Evolutionary conservation across 331 rosid species (phyloP).

Genomic region (Pyracantha coccinea): DNA sequence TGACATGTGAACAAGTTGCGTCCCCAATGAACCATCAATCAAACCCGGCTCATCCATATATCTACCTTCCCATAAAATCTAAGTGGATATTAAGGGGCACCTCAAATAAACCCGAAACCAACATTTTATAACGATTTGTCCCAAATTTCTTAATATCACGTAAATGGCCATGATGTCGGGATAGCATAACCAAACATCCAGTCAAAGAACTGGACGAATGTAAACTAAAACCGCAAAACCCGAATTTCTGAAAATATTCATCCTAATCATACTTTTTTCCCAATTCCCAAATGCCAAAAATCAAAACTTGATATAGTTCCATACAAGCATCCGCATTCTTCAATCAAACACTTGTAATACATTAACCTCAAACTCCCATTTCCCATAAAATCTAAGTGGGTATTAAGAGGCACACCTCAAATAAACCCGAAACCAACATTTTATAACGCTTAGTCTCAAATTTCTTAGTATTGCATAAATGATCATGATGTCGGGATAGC

Average conservation of each 20-base stretch:
- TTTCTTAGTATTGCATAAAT: neutral
- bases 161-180: no score
- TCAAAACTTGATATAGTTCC: neutral
- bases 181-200: no score
- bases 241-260: neutral
- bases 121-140: neutral
- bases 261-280: neutral
- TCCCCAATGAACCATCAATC: neutral
- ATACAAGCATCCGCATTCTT: neutral
- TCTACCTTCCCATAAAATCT: neutral
- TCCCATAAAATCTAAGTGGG: neutral
- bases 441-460: neutral
- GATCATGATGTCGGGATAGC: no score
- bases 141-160: no score
- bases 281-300: neutral
- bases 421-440: neutral
- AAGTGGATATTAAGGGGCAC: neutral
- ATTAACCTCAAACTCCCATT: no score
- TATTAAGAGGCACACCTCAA: neutral
- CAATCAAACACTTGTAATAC: neutral
- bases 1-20: neutral
- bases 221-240: neutral
- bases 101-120: neutral
- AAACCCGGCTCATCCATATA: neutral
- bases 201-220: no score